Percentiles rank a stretch among this genome's conserved stretches.
phyloP scores from a whole-genome alignment of 441 rosid species.

The Eruca vesicaria region DNA sequence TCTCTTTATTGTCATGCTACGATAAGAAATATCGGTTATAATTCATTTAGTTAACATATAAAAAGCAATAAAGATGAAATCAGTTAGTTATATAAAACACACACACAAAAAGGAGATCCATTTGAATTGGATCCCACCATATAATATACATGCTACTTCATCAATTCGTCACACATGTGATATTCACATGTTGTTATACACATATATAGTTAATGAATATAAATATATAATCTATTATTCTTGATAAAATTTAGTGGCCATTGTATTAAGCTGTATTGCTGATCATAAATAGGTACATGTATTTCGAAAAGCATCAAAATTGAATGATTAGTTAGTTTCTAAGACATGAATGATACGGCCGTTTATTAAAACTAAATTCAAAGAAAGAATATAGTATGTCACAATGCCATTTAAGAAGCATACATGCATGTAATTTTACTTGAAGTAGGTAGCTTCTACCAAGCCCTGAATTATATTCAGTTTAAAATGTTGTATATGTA shows the following conservation, averaged over 20 bases:
- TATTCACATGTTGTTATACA: conserved; percentile 10
- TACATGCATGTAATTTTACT: too few relatives aligned
- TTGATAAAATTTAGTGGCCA: conserved; percentile 5
- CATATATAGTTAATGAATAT: not conserved
- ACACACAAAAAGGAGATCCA: conserved; percentile 24
- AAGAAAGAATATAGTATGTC: not conserved
- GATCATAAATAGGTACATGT: conserved; percentile 10
- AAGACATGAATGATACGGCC: not conserved
- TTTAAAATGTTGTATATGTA: not conserved
- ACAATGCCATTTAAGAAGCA: not conserved
- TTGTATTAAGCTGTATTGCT: not conserved
- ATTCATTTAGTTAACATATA: not conserved
- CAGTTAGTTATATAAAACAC: not conserved
- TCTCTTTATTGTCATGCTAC: not conserved
- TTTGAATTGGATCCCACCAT: conserved; percentile 20
- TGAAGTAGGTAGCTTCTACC: not conserved
- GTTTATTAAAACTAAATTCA: too few relatives aligned
- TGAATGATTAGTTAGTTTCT: conserved; percentile 17
- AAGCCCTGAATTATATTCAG: not conserved
- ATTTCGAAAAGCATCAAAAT: not conserved
- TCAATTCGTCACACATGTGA: conserved; percentile 34
- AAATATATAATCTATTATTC: not conserved
- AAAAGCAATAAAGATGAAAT: not conserved
- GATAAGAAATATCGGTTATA: conserved; percentile 17
- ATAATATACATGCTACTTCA: conserved; percentile 7